Evolutionary conservation across 2,329 filamentous ascomycete genomes (phyloP).

Genomic region (Neofusicoccum parvum): DNA sequence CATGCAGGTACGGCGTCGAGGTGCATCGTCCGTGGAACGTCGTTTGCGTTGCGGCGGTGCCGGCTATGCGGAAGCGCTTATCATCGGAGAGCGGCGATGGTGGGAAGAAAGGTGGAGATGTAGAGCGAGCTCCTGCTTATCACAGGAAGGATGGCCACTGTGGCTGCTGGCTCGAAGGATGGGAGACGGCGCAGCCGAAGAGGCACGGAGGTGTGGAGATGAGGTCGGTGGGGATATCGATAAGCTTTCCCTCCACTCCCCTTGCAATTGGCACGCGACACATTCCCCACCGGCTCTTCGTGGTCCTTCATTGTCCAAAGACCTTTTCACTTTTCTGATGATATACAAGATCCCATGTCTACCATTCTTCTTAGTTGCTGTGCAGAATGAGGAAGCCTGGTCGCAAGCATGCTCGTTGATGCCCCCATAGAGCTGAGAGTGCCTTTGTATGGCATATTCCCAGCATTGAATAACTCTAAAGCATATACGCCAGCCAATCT

Average conservation of each 20-base stretch:
- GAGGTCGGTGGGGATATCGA: constrained; percentile 1
- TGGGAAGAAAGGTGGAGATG: background rate
- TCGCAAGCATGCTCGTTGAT: too few species aligned
- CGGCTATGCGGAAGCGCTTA: constrained; percentile 5
- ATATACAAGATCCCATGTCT: too few species aligned
- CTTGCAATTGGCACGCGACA: background rate
- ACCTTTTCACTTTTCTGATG: too few species aligned
- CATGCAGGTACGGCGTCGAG: constrained; percentile 6
- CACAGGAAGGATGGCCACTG: background rate
- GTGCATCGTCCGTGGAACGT: background rate
- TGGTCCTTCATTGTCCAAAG: too few species aligned
- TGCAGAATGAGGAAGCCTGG: too few species aligned
- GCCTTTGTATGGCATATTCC: too few species aligned
- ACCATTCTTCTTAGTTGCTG: too few species aligned
- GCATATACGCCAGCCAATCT: too few species aligned
- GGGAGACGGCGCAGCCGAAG: background rate
- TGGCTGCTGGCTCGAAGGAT: background rate
- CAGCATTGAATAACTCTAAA: too few species aligned
- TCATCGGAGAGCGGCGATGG: constrained; percentile 15
- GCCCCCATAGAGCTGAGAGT: too few species aligned
- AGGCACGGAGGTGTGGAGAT: background rate
- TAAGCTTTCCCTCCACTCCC: background rate
- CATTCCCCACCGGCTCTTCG: background rate
- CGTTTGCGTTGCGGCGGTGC: background rate
- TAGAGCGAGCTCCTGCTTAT: background rate